Percentiles rank a stretch among this genome's conserved stretches.
phyloP scores from a whole-genome alignment of 345 rosid genomes.

The Eucalyptus leucophloia region DNA sequence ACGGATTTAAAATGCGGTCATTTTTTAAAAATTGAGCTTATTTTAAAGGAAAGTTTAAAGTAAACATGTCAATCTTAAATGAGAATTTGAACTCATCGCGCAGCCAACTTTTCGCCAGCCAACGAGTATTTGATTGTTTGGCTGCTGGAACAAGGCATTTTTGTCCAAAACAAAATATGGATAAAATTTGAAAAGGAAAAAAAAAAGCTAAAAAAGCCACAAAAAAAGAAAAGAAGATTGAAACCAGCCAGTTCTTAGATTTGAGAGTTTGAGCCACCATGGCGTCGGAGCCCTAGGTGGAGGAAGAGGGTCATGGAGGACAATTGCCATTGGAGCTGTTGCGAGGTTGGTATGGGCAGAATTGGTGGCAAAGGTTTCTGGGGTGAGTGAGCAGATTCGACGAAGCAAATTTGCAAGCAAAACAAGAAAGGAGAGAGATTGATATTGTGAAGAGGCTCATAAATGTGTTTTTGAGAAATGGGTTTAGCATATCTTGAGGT shows the following conservation, averaged over 20 bases:
- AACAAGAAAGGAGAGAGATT: neutral
- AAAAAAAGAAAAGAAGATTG: neutral
- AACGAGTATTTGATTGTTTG: neutral
- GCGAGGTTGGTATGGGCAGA: neutral
- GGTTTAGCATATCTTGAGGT: neutral
- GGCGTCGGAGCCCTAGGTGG: neutral
- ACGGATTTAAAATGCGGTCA: too few species aligned
- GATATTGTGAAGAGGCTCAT: neutral
- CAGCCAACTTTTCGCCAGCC: neutral
- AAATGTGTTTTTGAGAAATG: neutral
- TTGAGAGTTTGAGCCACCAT: neutral
- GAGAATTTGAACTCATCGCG: neutral
- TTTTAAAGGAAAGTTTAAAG: too few species aligned
- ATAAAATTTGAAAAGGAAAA: neutral
- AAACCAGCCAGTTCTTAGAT: neutral
- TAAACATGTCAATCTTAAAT: too few species aligned
- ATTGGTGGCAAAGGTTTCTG: neutral
- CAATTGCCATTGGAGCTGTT: neutral
- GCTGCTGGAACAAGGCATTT: neutral
- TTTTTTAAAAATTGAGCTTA: too few species aligned
- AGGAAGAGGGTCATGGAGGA: neutral
- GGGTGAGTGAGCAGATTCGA: neutral
- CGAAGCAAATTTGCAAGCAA: neutral
- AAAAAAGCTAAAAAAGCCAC: too few species aligned
- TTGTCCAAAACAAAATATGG: neutral